Base-by-base conservation (phyloP, 139 green algal species). In the Coelastrella sp. region DNA sequence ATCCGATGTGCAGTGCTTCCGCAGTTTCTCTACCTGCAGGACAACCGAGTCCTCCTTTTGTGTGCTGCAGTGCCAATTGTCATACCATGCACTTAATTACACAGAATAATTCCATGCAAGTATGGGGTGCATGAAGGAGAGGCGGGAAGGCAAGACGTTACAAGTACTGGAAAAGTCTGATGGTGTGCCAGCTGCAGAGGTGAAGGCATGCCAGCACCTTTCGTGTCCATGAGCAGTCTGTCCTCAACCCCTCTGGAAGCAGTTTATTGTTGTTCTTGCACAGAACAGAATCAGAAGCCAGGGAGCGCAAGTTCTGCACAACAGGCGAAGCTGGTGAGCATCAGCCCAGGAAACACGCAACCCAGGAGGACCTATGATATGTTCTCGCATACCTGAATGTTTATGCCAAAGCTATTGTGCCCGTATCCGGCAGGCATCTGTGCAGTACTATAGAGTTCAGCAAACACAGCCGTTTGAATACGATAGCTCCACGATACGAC, bases 391-490 rank as follows among this genome's bases (percentile, higher is more conserved):
- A 79, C 75, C 51, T 69, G 34, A 2, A 82, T 25, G 40, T 82
- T 82, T 17, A 82, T 51, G 15, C 75, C 75, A 48, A 34, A 59
- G 19, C 51, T 40, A 21, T 69, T 72, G 32, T 82, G 75, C 11
- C 75, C 75, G 75, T 71, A 82, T n/a, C 50, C 66, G 38, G 34
- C 37, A 2, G 75, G 51, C 75, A 82, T 82, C 15, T 53, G 6
- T 38, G 8, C 19, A 19, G 30, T n/a, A 30, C 57, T 66, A 11
- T 6, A 27, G 57, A 11, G 57, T 34, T 11, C 11, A 15, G 57
- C 57, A 66, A n/a, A n/a, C n/a, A n/a, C n/a, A n/a, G n/a, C n/a
- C n/a, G n/a, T n/a, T n/a, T n/a, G n/a, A n/a, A n/a, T n/a, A n/a
- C n/a, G n/a, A n/a, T n/a, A n/a, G n/a, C n/a, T n/a, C n/a, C n/a